These are phyloP conservation scores for Luvunga scandens DNA, from an alignment of 345 rosid species.

Conservation along the genomic window DNA sequence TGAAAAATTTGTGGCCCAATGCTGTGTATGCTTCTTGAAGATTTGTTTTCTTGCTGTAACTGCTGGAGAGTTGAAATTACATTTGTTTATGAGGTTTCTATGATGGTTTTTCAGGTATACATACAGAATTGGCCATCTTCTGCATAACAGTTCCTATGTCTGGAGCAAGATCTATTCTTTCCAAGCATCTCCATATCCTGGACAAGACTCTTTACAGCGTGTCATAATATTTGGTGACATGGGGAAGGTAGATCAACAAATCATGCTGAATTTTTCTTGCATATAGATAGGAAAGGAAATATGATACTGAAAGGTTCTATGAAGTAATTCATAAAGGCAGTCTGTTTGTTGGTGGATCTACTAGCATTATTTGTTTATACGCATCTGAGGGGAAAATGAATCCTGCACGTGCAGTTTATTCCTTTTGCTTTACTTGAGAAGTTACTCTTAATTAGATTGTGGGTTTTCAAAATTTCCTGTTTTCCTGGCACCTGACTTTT, in stretches of 20 bases:
- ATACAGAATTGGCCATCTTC: constrained; percentile 64
- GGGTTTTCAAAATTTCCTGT: neutral
- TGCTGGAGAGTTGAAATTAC: neutral
- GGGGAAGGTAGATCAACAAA: constrained; percentile 59
- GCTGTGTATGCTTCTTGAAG: constrained; percentile 33
- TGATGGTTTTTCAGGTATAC: constrained; percentile 44
- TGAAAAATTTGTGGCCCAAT: constrained; percentile 83
- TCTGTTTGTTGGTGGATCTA: neutral
- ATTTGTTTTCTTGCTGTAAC: neutral
- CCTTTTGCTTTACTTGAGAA: neutral
- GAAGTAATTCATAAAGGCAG: neutral
- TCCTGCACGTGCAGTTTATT: neutral
- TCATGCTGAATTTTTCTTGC: constrained; percentile 2
- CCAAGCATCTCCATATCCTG: constrained; percentile 79
- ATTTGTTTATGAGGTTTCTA: neutral
- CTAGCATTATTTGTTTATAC: neutral
- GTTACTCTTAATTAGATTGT: neutral
- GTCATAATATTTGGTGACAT: constrained; percentile 86
- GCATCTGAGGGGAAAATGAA: neutral
- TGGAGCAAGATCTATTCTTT: constrained; percentile 74
- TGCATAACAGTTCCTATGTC: constrained; percentile 34
- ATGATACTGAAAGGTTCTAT: neutral
- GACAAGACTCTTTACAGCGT: constrained; percentile 83
- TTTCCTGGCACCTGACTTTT: neutral
- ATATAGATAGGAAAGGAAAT: neutral